Conservation (phyloP, 1,284 basidiomycete genomes). For the Malassezia nana region DNA sequence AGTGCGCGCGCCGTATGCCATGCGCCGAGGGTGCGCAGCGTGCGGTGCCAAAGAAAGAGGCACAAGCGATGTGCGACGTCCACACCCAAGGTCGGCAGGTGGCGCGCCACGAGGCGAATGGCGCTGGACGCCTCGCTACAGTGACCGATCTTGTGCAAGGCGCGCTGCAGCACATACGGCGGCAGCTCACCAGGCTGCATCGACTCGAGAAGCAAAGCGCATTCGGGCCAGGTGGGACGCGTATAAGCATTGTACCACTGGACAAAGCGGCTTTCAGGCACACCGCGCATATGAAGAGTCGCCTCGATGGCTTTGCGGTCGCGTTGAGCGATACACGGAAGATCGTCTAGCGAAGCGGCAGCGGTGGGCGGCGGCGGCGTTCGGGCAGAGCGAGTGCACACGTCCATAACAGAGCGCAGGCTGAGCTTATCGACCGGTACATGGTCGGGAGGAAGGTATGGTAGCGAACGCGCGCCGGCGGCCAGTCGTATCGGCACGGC, state of each 20-base stretch:
- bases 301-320: background rate
- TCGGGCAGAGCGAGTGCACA: background rate
- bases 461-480: background rate
- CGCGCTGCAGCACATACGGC: slow-evolving; percentile 18
- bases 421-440: slow-evolving; percentile 6
- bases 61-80: slow-evolving; percentile 3
- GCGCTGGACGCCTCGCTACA: slow-evolving; percentile 8
- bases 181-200: slow-evolving; percentile 1
- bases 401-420: slow-evolving; percentile 14
- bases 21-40: background rate
- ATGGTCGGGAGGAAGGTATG: background rate
- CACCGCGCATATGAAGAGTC: background rate
- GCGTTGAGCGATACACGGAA: slow-evolving; percentile 1
- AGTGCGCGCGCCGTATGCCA: slow-evolving; percentile 7
- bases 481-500: background rate
- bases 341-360: slow-evolving; percentile 1
- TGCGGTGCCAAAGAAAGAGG: background rate
- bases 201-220: background rate
- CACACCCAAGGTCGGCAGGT: background rate
- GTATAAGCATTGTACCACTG: slow-evolving; percentile 16
- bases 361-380: background rate
- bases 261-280: background rate
- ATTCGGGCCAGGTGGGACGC: slow-evolving; percentile 6
- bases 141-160: background rate
- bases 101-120: background rate